phyloP scores from a whole-genome alignment of 2,329 filamentous ascomycete genomes.

The Biscogniauxia marginata region DNA sequence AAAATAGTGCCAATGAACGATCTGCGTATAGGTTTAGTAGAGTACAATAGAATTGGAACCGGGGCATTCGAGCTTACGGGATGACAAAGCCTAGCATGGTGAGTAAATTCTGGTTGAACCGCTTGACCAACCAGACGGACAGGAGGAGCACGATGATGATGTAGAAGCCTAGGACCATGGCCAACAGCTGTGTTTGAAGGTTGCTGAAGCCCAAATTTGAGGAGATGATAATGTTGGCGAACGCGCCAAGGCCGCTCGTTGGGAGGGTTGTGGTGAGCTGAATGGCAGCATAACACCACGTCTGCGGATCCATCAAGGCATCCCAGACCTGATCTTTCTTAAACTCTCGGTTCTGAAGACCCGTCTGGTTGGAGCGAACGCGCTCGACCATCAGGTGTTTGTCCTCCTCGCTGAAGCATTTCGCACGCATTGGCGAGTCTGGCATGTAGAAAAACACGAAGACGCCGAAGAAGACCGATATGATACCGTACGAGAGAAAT shows the following conservation, averaged over 20 bases:
- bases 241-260: conserved; percentile 70
- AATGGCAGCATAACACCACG: conserved; percentile 63
- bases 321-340: conserved; percentile 47
- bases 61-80: conserved; percentile 47
- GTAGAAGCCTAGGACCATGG: conserved; percentile 73
- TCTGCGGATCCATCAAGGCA: conserved; percentile 63
- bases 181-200: conserved; percentile 69
- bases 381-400: conserved; percentile 63
- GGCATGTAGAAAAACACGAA: conserved; percentile 65
- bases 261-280: conserved; percentile 71
- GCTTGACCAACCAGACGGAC: conserved; percentile 67
- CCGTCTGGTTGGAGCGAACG: conserved; percentile 59
- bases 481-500: conserved; percentile 63
- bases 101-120: conserved; percentile 65
- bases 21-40: conserved; percentile 33
- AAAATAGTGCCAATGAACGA: conserved; percentile 71
- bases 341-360: conserved; percentile 55
- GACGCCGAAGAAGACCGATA: conserved; percentile 62
- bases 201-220: conserved; percentile 63
- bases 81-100: conserved; percentile 66
- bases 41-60: background rate
- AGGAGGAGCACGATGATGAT: conserved; percentile 69
- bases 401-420: conserved; percentile 65
- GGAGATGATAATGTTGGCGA: conserved; percentile 70
- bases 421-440: conserved; percentile 69